Conservation (phyloP, 768 basidiomycete species). For the Tephrocybe sp. region DNA sequence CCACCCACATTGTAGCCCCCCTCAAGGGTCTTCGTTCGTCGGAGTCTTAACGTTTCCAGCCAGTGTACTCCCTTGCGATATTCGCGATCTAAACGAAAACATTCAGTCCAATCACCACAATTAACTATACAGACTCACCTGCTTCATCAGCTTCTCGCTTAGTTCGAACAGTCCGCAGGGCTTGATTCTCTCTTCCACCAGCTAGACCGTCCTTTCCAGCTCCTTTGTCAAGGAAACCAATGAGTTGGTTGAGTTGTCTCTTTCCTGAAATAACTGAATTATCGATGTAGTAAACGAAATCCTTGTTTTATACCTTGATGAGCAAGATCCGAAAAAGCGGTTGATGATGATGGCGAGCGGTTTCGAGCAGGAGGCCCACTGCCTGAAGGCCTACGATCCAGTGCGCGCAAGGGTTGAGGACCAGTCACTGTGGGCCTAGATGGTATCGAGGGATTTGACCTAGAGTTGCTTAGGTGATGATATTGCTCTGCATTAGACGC, state of each 20-base stretch:
- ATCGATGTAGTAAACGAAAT: not conserved
- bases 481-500: constrained; percentile 34
- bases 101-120: not conserved
- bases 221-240: constrained; percentile 82
- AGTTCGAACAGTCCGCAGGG: constrained; percentile 74
- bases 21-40: constrained; percentile 79
- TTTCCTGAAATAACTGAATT: constrained; percentile 52
- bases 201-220: constrained; percentile 57
- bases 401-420: constrained; percentile 73
- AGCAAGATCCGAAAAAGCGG: constrained; percentile 84
- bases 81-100: constrained; percentile 64
- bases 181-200: constrained; percentile 60
- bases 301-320: constrained; percentile 60
- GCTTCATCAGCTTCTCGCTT: constrained; percentile 93
- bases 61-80: constrained; percentile 89
- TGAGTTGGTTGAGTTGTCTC: constrained; percentile 82
- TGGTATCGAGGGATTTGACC: constrained; percentile 45
- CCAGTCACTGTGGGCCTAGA: constrained; percentile 59
- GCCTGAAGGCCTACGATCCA: constrained; percentile 73
- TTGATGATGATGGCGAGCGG: constrained; percentile 81
- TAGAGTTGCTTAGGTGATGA: constrained; percentile 36
- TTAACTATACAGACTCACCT: constrained; percentile 41
- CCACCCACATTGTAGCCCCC: constrained; percentile 68
- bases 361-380: constrained; percentile 54
- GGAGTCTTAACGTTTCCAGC: constrained; percentile 86